Conservation (phyloP, 257 asterid genomes). For the Solanum arcanum region DNA sequence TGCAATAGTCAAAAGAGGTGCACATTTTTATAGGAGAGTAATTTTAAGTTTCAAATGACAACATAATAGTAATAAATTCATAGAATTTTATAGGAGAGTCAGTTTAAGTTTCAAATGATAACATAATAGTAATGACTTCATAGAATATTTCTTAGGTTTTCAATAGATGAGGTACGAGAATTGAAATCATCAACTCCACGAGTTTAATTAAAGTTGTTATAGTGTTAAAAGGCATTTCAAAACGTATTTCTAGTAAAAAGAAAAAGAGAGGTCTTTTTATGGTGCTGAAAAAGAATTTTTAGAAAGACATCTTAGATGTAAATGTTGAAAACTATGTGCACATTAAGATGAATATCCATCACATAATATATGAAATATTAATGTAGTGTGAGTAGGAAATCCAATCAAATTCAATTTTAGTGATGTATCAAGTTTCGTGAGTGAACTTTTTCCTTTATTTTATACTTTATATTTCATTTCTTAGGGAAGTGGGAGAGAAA, state of each 20-base stretch:
- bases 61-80: not conserved
- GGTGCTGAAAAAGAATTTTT: not conserved
- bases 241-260: not conserved
- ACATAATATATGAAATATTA: not conserved
- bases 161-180: not conserved
- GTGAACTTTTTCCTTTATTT: too few species aligned
- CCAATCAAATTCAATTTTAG: not conserved
- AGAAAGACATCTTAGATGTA: not conserved
- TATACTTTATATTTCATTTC: not conserved
- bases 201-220: not conserved
- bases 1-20: slow-evolving; percentile 14
- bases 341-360: not conserved
- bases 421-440: not conserved
- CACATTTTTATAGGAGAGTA: not conserved
- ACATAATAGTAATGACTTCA: not conserved
- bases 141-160: not conserved
- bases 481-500: not conserved
- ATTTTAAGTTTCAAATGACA: not conserved
- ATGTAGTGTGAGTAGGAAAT: not conserved
- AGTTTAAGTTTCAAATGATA: not conserved
- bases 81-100: not conserved
- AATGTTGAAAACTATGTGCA: not conserved
- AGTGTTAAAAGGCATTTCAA: not conserved
- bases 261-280: not conserved
- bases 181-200: not conserved